phyloP scores from a whole-genome alignment of 225 moss, liverwort and hornwort genomes.

The Sphagnum tenellum region DNA sequence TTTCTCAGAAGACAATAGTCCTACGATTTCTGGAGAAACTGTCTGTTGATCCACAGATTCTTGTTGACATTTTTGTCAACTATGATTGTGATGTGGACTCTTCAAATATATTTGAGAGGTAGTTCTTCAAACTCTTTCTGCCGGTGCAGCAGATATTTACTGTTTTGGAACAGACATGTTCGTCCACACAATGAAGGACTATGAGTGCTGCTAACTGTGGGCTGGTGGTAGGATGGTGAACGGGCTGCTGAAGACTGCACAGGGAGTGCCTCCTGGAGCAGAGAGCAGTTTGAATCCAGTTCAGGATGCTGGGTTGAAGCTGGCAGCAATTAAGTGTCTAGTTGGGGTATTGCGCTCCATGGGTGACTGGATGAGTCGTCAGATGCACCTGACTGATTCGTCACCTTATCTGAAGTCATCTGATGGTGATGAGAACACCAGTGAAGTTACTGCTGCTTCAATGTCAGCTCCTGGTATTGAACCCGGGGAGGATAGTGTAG shows the following conservation, averaged over 20 bases:
- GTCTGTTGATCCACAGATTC: slow-evolving; percentile 97
- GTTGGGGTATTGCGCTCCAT: slow-evolving; percentile 97
- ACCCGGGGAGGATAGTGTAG: slow-evolving; percentile 55
- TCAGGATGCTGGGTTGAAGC: slow-evolving; percentile 82
- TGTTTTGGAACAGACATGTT: not conserved
- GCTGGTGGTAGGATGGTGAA: slow-evolving; percentile 77
- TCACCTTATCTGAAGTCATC: slow-evolving; percentile 79
- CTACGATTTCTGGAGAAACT: slow-evolving; percentile 96
- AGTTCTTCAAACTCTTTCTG: slow-evolving; percentile 4
- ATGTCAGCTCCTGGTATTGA: slow-evolving; percentile 28
- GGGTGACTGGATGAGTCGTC: slow-evolving; percentile 99
- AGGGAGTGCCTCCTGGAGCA: slow-evolving; percentile 92
- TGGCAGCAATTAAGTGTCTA: slow-evolving; percentile 96
- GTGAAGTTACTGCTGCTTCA: slow-evolving; percentile 39
- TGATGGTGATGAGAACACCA: slow-evolving; percentile 63
- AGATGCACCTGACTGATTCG: slow-evolving; percentile 76
- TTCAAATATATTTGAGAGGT: slow-evolving; percentile 98
- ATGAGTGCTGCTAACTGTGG: not conserved
- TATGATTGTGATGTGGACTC: slow-evolving; percentile 99
- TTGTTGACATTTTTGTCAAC: slow-evolving; percentile 99
- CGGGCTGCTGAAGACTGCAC: slow-evolving; percentile 92
- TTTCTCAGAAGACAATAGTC: slow-evolving; percentile 87
- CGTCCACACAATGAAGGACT: not conserved
- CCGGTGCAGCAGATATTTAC: too few relatives aligned
- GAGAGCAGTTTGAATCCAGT: slow-evolving; percentile 82